Base-by-base conservation (phyloP, 75 land plant species). In the Pinus taeda region DNA sequence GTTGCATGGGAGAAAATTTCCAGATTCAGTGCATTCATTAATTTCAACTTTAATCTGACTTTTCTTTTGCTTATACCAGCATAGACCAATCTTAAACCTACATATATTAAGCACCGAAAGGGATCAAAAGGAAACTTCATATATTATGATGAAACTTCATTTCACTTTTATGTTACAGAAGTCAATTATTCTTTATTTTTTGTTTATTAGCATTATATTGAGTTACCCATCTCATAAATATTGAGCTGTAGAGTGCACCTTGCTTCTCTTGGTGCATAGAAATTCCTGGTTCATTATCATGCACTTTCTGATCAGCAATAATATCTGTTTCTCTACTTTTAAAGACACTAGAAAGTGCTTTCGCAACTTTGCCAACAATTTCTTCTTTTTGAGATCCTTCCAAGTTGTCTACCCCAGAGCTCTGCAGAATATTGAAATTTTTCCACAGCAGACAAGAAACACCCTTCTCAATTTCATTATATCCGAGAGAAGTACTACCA, bases 381-480 rank as follows among this genome's bases (percentile, higher is more conserved):
- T 57, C 42, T 15, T 57, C 57, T 22, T 14, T 5, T n/a, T 20
- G 4, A 26, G 49, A 77, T 67, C 36, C 30, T 77, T 39, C 73
- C 26, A 77, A 9, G 55, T 45, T n/a, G 30, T 75, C 63, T 9
- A 12, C 11, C n/a, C 42, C 36, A n/a, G 62, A 20, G 22, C 61
- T 75, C 30, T 36, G 76, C 13, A 42, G 15, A 37, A 18, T 22
- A 49, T 60, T 45, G n/a, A 33, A 33, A 33, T 37, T 3, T 62
- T 39, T 79, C 81, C 78, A 83, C 33, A 79, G 86, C 6, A 85
- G 37, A 14, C 60, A 37, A 17, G 70, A 33, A 57, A 82, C 76
- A 21, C 81, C 85, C 66, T 59, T 75, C 73, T 79, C 81, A 58
- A 77, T 77, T 77, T 91, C 86, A 29, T 62, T 36, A 30, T 63